phyloP scores from a whole-genome alignment of 2,329 filamentous ascomycete species.

The Xylaria sp. region DNA sequence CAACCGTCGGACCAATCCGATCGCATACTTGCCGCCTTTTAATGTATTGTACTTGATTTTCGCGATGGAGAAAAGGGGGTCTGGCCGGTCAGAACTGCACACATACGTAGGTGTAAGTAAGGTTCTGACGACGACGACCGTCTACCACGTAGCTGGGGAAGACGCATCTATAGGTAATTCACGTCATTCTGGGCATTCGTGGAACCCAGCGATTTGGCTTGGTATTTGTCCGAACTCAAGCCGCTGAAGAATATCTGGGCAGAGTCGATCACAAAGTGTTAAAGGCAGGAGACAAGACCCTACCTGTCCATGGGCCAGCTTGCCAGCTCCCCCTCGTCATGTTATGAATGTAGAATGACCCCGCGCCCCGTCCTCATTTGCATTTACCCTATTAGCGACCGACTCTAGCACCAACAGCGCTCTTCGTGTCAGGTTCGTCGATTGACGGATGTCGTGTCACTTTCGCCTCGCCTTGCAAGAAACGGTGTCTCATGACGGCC shows the following conservation, averaged over 20 bases:
- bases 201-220: too few relatives aligned
- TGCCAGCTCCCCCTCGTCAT: too few relatives aligned
- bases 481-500: too few relatives aligned
- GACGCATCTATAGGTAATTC: background rate
- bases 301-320: background rate
- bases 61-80: conserved; percentile 1
- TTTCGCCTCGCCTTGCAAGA: too few relatives aligned
- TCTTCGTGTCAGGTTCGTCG: too few relatives aligned
- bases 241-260: background rate
- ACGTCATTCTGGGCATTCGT: background rate
- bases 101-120: too few relatives aligned
- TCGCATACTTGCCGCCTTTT: background rate
- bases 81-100: too few relatives aligned
- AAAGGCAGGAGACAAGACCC: background rate
- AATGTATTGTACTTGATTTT: background rate
- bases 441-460: background rate
- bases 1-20: conserved; percentile 4
- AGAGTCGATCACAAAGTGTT: background rate
- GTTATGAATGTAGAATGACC: too few relatives aligned
- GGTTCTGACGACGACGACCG: background rate
- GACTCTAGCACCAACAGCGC: too few relatives aligned
- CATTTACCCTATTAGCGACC: too few relatives aligned
- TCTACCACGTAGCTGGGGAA: background rate
- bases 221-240: background rate
- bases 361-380: too few relatives aligned